Evolutionary conservation across 164 flowering plant genomes (phyloP).

Genomic region (Amborella trichopoda): DNA sequence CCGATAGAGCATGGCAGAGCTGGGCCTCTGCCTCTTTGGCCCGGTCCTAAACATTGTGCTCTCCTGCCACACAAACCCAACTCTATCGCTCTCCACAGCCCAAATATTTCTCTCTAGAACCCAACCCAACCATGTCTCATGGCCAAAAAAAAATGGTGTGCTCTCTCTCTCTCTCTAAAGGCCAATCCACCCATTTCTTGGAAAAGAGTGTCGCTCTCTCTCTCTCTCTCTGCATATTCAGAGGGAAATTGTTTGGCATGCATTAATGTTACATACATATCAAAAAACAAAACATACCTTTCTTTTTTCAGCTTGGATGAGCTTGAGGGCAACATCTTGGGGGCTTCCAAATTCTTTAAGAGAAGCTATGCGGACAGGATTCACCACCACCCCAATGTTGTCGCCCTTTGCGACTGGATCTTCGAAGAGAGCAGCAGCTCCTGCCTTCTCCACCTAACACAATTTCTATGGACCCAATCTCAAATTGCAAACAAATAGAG

Average conservation of each 20-base stretch:
- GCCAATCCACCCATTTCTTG: too few relatives aligned
- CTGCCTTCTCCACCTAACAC: constrained; percentile 94
- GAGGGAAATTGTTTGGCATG: too few relatives aligned
- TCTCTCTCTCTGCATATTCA: too few relatives aligned
- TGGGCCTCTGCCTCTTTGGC: constrained; percentile 30
- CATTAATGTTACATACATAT: neutral
- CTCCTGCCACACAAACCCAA: constrained; percentile 56
- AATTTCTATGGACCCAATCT: neutral
- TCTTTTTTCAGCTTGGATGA: constrained; percentile 80
- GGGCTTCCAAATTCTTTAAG: constrained; percentile 75
- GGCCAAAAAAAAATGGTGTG: too few relatives aligned
- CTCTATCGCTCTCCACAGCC: too few relatives aligned
- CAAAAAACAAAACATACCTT: constrained; percentile 34
- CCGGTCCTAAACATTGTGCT: constrained; percentile 60
- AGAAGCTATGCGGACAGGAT: constrained; percentile 54
- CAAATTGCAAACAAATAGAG: neutral
- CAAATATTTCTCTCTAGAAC: too few relatives aligned
- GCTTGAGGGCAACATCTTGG: constrained; percentile 80
- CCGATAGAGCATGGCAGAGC: constrained; percentile 53
- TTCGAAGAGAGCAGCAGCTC: constrained; percentile 78
- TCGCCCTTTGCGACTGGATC: constrained; percentile 50
- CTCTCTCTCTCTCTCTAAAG: too few relatives aligned
- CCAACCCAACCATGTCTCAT: too few relatives aligned
- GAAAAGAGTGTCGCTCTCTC: too few relatives aligned
- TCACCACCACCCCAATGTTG: constrained; percentile 80